Conservation (phyloP, 768 basidiomycete species). For the Kwoniella pini region DNA sequence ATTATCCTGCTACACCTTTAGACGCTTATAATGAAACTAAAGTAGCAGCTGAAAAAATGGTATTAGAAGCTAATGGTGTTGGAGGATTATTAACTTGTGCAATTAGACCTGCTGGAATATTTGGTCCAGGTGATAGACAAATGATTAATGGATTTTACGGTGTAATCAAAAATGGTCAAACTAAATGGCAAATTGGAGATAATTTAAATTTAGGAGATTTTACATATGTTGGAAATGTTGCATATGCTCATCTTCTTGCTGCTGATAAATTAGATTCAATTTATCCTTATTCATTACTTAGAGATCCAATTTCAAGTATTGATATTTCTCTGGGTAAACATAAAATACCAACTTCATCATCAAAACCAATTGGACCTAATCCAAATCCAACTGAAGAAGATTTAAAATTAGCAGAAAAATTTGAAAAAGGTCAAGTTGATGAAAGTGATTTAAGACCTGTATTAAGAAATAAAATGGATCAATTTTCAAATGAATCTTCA, state of each 20-base stretch:
- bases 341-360: slow-evolving; percentile 73
- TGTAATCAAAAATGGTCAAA: slow-evolving; percentile 77
- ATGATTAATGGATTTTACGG: slow-evolving; percentile 74
- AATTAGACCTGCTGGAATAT: slow-evolving; percentile 89
- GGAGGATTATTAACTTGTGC: slow-evolving; percentile 84
- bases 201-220: slow-evolving; percentile 93
- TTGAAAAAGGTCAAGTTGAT: slow-evolving; percentile 52
- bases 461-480: slow-evolving; percentile 78
- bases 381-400: slow-evolving; percentile 61
- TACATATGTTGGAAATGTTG: slow-evolving; percentile 96
- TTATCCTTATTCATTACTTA: slow-evolving; percentile 59
- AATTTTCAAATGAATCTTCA: slow-evolving; percentile 59
- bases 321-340: slow-evolving; percentile 66
- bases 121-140: slow-evolving; percentile 93
- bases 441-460: slow-evolving; percentile 60
- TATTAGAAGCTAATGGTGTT: slow-evolving; percentile 82
- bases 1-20: slow-evolving; percentile 69
- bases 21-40: slow-evolving; percentile 96
- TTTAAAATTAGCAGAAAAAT: slow-evolving; percentile 62
- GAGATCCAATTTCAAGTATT: slow-evolving; percentile 63
- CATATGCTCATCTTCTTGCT: slow-evolving; percentile 88
- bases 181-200: slow-evolving; percentile 88
- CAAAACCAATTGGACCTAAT: slow-evolving; percentile 82
- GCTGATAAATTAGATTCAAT: slow-evolving; percentile 71
- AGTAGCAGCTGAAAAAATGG: slow-evolving; percentile 77